Conservation (phyloP, 345 rosid species). For the Luvunga scandens region DNA sequence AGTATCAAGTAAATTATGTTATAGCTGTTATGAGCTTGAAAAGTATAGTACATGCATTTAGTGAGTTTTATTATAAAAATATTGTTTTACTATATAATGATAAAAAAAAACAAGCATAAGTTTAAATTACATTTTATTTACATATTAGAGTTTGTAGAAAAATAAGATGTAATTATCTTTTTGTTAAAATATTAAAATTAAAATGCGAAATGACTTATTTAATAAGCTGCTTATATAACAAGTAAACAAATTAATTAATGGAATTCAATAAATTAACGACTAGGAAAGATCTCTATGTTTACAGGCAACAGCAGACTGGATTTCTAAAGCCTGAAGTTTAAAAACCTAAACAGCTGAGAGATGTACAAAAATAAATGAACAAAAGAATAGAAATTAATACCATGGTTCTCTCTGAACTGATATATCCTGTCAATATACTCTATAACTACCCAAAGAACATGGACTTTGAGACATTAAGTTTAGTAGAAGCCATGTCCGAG, state of each 20-base stretch:
- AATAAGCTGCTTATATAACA: too few species aligned
- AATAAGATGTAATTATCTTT: too few species aligned
- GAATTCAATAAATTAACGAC: neutral
- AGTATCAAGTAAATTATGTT: too few species aligned
- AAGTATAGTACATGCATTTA: too few species aligned
- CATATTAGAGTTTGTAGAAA: too few species aligned
- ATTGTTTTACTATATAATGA: too few species aligned
- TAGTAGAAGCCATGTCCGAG: constrained; percentile 7
- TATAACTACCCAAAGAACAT: neutral
- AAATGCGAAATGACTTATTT: too few species aligned
- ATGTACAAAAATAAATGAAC: neutral
- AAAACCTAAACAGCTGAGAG: neutral
- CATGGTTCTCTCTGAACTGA: neutral
- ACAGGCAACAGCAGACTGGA: neutral
- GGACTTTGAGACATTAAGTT: constrained; percentile 1
- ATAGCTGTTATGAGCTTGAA: too few species aligned
- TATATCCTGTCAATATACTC: neutral
- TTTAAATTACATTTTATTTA: too few species aligned
- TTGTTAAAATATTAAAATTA: too few species aligned
- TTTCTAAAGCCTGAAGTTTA: neutral
- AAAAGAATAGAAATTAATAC: neutral
- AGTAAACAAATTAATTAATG: neutral
- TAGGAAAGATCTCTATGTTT: neutral
- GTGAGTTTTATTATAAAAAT: too few species aligned
- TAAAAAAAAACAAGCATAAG: too few species aligned